These are phyloP conservation scores for Creolimax fragrantissima DNA, from an alignment of 78 protist genomes.

Conservation along the genomic window DNA sequence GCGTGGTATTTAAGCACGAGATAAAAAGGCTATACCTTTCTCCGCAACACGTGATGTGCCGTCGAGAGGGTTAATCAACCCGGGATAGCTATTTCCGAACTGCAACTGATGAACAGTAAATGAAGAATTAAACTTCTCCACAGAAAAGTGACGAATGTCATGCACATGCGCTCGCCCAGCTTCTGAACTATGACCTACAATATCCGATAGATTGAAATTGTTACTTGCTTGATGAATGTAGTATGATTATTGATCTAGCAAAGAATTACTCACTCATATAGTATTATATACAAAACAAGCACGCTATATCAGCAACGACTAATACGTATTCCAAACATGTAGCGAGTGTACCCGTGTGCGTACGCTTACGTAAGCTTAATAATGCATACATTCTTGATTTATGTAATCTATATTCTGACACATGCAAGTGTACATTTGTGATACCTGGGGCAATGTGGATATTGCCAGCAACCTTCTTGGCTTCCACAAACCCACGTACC, in stretches of 20 bases:
- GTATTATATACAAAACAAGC: no score
- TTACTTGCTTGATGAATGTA: no score
- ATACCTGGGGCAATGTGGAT: slow-evolving; percentile 82
- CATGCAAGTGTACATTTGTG: no score
- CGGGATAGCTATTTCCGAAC: slow-evolving; percentile 82
- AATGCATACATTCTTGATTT: no score
- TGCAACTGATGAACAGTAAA: slow-evolving; percentile 61
- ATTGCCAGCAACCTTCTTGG: slow-evolving; percentile 80
- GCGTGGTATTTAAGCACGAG: background rate
- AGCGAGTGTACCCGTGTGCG: no score
- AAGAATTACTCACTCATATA: no score
- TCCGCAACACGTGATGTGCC: slow-evolving; percentile 20
- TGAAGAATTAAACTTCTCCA: slow-evolving; percentile 49
- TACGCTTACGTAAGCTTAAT: no score
- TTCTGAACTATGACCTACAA: background rate
- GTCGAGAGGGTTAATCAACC: slow-evolving; percentile 73
- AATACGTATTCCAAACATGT: no score
- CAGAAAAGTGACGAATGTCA: background rate
- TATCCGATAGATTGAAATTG: no score
- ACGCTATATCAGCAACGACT: no score
- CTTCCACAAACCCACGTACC: slow-evolving; percentile 55
- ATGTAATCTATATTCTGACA: no score
- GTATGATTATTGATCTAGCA: no score
- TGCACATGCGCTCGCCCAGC: background rate
- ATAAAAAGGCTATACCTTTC: background rate